Conservation (phyloP, 2,329 filamentous ascomycete species). For the Neonectria punicea region DNA sequence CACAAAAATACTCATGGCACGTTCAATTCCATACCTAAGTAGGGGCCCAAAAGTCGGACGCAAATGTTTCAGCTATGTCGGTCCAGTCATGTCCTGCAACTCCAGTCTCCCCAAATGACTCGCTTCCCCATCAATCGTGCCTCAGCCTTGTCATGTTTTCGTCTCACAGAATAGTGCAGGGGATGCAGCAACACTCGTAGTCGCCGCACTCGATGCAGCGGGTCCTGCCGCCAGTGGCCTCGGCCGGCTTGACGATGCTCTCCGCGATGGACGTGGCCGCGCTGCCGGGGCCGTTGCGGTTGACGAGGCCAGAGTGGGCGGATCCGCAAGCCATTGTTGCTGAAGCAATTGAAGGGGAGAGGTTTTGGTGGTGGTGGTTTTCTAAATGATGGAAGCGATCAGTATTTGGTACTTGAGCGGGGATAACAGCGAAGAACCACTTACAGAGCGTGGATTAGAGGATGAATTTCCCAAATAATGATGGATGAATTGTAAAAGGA, state of each 20-base stretch:
- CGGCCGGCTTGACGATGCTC: slow-evolving; percentile 62
- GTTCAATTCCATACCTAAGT: not conserved
- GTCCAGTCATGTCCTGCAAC: not conserved
- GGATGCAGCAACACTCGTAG: slow-evolving; percentile 64
- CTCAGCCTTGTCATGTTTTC: not conserved
- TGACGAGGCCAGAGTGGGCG: slow-evolving; percentile 33
- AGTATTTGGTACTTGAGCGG: not conserved
- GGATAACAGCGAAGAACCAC: not conserved
- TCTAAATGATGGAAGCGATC: not conserved
- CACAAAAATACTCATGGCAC: not conserved
- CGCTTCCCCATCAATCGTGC: not conserved
- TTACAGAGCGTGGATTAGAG: not conserved
- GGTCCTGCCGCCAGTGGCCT: slow-evolving; percentile 52
- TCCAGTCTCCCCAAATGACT: not conserved
- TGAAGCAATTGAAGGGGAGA: not conserved
- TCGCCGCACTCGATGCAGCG: slow-evolving; percentile 44
- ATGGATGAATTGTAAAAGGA: not conserved
- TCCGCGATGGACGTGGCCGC: slow-evolving; percentile 60
- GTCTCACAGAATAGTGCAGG: slow-evolving; percentile 61
- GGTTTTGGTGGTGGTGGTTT: not conserved
- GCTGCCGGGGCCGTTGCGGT: slow-evolving; percentile 59
- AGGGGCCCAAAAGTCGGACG: not conserved
- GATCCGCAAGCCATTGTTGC: slow-evolving; percentile 41
- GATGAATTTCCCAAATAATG: not conserved
- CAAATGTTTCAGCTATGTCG: no score